Percentiles rank a stretch among this genome's conserved stretches.
These are phyloP conservation scores for Nicotiana tomentosiformis DNA, from an alignment of 257 asterid genomes.

Conservation along the genomic window DNA sequence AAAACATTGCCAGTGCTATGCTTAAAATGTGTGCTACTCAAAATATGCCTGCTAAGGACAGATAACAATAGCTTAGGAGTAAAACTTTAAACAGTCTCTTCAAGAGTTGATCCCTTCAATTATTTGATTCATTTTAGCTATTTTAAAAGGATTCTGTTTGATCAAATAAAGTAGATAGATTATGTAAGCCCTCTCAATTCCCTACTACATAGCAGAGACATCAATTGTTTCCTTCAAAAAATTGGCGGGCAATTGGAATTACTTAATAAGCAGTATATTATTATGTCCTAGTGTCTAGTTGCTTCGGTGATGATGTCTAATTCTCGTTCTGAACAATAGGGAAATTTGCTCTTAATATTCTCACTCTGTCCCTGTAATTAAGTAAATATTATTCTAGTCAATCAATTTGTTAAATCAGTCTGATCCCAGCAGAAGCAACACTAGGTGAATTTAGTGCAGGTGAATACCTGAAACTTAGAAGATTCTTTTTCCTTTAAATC, in stretches of 20 bases:
- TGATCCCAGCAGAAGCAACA: background rate
- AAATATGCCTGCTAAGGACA: background rate
- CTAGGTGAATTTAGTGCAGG: background rate
- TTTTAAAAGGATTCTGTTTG: background rate
- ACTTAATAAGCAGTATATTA: background rate
- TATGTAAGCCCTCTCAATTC: background rate
- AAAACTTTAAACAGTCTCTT: background rate
- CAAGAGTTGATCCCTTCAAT: background rate
- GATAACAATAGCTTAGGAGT: background rate
- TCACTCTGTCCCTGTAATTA: background rate
- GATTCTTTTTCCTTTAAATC: background rate
- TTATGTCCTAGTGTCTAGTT: background rate
- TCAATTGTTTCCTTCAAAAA: background rate
- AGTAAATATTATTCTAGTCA: background rate
- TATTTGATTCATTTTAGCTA: background rate
- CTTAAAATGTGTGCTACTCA: background rate
- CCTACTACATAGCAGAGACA: background rate
- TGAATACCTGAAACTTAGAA: too few relatives aligned
- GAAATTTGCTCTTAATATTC: background rate
- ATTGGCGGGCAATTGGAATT: background rate
- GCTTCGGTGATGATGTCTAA: background rate
- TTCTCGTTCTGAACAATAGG: background rate
- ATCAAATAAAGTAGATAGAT: background rate
- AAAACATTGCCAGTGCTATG: background rate
- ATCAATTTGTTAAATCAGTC: background rate